These are phyloP conservation scores for Aspergillus sp. DNA, from an alignment of 2,329 filamentous ascomycete species.

Conservation along the genomic window DNA sequence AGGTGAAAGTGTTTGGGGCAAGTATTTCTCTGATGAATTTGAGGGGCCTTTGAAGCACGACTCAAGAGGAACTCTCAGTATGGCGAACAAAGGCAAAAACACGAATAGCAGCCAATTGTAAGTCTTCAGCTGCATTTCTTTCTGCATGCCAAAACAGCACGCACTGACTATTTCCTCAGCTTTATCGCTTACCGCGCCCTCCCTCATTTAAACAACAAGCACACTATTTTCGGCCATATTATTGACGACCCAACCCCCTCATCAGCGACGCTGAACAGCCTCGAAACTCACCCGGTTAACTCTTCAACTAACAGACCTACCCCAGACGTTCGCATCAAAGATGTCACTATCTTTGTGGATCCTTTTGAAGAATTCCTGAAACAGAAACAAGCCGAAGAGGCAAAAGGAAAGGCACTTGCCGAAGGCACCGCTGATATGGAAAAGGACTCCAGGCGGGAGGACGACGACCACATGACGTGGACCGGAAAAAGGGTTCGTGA, in stretches of 20 bases:
- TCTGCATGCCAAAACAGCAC: not conserved
- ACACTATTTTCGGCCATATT: slow-evolving; percentile 91
- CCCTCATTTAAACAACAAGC: slow-evolving; percentile 86
- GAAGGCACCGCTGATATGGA: slow-evolving; percentile 18
- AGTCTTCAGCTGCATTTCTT: slow-evolving; percentile 14
- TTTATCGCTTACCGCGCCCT: slow-evolving; percentile 87
- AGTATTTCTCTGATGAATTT: slow-evolving; percentile 90
- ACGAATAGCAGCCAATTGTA: slow-evolving; percentile 88
- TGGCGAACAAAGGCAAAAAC: slow-evolving; percentile 99
- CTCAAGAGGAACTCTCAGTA: slow-evolving; percentile 72
- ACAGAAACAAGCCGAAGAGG: slow-evolving; percentile 63
- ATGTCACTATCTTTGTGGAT: slow-evolving; percentile 83
- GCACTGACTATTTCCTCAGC: slow-evolving; percentile 20
- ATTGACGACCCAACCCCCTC: slow-evolving; percentile 58
- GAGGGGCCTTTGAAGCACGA: slow-evolving; percentile 86
- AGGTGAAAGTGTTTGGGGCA: slow-evolving; percentile 88
- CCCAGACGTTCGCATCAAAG: slow-evolving; percentile 73
- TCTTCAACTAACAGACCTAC: slow-evolving; percentile 68
- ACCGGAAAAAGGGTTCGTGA: slow-evolving; percentile 83
- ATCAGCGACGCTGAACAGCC: slow-evolving; percentile 55
- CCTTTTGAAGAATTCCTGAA: slow-evolving; percentile 92
- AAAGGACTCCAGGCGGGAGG: slow-evolving; percentile 41
- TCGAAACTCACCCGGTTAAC: slow-evolving; percentile 75
- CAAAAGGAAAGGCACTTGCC: slow-evolving; percentile 38
- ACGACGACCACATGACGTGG: slow-evolving; percentile 91